Percentiles rank a stretch among this genome's conserved stretches.
Evolutionary conservation across 768 basidiomycete genomes (phyloP).

Genomic region (Boletus sp.): DNA sequence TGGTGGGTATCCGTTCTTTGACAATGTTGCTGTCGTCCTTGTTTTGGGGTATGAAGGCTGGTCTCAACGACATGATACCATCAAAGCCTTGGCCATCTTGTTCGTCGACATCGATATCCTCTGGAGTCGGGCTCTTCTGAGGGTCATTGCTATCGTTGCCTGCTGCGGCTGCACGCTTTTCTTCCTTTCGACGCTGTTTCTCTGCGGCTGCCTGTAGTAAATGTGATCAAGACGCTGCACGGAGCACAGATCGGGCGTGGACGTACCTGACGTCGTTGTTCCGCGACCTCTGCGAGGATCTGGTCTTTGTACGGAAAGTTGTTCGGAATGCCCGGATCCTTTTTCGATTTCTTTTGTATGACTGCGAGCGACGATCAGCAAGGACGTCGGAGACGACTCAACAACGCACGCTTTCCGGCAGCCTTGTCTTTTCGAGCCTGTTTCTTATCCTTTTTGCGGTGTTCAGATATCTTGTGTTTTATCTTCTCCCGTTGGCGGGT

Average conservation of each 20-base stretch:
- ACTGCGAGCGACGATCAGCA: slow-evolving; percentile 8
- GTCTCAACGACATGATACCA: slow-evolving; percentile 34
- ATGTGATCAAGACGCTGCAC: neutral
- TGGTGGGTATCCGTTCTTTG: slow-evolving; percentile 9
- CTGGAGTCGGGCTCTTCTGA: slow-evolving; percentile 25
- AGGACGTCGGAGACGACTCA: neutral
- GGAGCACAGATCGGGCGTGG: neutral
- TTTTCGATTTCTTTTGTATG: slow-evolving; percentile 48
- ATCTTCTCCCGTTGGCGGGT: slow-evolving; percentile 72
- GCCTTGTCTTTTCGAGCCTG: slow-evolving; percentile 69
- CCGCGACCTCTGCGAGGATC: slow-evolving; percentile 86
- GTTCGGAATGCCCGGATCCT: slow-evolving; percentile 93
- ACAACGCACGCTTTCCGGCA: slow-evolving; percentile 77
- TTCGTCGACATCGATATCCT: slow-evolving; percentile 31
- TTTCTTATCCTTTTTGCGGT: slow-evolving; percentile 72
- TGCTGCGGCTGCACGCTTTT: slow-evolving; percentile 48
- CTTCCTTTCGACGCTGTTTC: slow-evolving; percentile 64
- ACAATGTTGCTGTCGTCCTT: neutral
- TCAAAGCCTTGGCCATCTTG: slow-evolving; percentile 36
- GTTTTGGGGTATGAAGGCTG: neutral
- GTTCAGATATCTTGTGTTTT: slow-evolving; percentile 73
- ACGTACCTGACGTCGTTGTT: slow-evolving; percentile 68
- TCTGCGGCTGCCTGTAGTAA: slow-evolving; percentile 69
- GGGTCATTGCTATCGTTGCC: slow-evolving; percentile 29
- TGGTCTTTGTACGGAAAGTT: slow-evolving; percentile 93